phyloP scores from a whole-genome alignment of 108 stramenopile genomes.

The Thalassiosira profunda region DNA sequence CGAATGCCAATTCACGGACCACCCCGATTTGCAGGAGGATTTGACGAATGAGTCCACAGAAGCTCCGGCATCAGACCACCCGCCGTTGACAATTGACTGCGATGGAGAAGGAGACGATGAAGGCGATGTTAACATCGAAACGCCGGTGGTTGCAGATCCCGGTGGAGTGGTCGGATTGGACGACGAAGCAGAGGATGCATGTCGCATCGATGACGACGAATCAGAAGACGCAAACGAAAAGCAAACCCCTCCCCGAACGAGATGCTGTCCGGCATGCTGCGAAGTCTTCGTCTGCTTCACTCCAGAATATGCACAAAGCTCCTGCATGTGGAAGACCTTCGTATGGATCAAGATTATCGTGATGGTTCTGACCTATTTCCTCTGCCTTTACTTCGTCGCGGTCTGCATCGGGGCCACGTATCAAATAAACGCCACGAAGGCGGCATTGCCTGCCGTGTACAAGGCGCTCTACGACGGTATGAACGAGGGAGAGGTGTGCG shows the following conservation, averaged over 20 bases:
- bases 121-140: not conserved
- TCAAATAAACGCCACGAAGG: conserved; percentile 18
- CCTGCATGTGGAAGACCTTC: conserved; percentile 32
- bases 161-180: not conserved
- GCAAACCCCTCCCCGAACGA: no score
- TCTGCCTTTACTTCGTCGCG: conserved; percentile 47
- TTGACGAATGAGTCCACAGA: no score
- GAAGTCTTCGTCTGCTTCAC: conserved; percentile 35
- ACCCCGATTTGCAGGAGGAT: conserved; percentile 12
- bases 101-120: not conserved
- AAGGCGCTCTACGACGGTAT: conserved; percentile 32
- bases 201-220: not conserved
- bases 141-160: not conserved
- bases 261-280: conserved; percentile 20
- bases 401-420: conserved; percentile 51
- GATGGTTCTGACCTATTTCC: conserved; percentile 16
- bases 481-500: conserved; percentile 57
- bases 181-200: not conserved
- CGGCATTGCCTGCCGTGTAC: conserved; percentile 26
- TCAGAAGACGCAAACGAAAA: no score
- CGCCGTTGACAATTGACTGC: no score
- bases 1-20: conserved; percentile 15
- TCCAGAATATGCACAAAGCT: conserved; percentile 35
- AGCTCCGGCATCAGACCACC: no score
- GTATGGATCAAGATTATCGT: conserved; percentile 38